Evolutionary conservation across 306 rosid species (phyloP).

Genomic region (Ceratonia siliqua): DNA sequence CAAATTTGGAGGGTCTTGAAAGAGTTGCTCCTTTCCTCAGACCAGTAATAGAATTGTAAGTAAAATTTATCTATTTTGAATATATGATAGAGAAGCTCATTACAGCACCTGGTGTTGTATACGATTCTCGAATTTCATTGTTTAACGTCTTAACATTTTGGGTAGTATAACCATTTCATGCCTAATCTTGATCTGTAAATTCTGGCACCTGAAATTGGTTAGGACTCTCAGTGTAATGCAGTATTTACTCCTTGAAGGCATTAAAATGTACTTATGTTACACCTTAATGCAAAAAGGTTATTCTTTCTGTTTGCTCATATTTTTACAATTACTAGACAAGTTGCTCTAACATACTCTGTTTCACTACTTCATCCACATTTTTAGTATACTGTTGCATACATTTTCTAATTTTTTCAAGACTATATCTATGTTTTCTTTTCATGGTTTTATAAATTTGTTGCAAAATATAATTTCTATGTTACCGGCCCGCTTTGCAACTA

Average conservation of each 20-base stretch:
- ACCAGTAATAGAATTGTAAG: constrained; percentile 92
- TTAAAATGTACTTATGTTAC: not conserved
- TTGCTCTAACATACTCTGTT: not conserved
- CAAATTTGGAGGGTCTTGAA: constrained; percentile 97
- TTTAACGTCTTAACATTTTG: not conserved
- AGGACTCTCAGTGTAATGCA: not conserved
- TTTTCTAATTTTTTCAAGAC: not conserved
- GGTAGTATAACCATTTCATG: not conserved
- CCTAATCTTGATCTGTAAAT: constrained; percentile 14
- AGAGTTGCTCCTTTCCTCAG: constrained; percentile 97
- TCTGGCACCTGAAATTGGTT: constrained; percentile 11
- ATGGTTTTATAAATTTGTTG: not conserved
- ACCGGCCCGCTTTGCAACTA: constrained; percentile 4
- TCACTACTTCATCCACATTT: constrained; percentile 6
- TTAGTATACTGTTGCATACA: not conserved
- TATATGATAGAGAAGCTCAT: constrained; percentile 4
- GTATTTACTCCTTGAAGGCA: not conserved
- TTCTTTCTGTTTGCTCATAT: constrained; percentile 2
- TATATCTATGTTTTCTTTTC: not conserved
- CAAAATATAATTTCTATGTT: not conserved
- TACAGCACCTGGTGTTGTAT: not conserved
- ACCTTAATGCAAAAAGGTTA: not conserved
- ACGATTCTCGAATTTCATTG: constrained; percentile 2
- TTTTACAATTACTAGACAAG: not conserved
- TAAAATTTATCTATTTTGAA: constrained; percentile 27